phyloP scores from a whole-genome alignment of 164 flowering plant genomes.

The Warburgia ugandensis region DNA sequence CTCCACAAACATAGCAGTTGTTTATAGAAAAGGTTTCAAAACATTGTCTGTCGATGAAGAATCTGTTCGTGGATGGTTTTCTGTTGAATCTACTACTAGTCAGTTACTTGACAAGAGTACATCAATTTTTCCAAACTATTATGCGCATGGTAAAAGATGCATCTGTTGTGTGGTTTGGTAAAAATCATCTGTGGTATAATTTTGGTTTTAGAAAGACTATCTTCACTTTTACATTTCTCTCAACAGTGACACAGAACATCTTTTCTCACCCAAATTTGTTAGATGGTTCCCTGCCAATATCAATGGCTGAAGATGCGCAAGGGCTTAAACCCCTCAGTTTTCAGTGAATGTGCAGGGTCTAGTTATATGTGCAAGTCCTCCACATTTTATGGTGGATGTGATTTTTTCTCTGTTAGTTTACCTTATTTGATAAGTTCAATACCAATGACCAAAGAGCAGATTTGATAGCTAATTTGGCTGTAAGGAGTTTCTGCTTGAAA shows the following conservation, averaged over 20 bases:
- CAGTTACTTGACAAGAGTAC: constrained; percentile 32
- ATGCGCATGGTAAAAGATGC: too few relatives aligned
- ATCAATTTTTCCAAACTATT: too few relatives aligned
- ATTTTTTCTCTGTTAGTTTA: too few relatives aligned
- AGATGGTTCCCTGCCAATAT: constrained; percentile 35
- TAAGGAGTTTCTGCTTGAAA: too few relatives aligned
- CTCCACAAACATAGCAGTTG: constrained; percentile 37
- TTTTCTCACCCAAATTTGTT: constrained; percentile 38
- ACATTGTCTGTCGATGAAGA: constrained; percentile 56
- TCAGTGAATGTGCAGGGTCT: constrained; percentile 75
- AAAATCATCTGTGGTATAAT: too few relatives aligned
- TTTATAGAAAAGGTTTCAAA: constrained; percentile 36
- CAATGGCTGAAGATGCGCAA: constrained; percentile 30
- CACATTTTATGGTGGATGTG: too few relatives aligned
- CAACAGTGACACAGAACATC: constrained; percentile 47
- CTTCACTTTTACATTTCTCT: neutral
- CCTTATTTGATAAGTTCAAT: too few relatives aligned
- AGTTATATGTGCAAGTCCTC: too few relatives aligned
- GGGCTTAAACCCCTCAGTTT: constrained; percentile 26
- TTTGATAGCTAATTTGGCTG: too few relatives aligned
- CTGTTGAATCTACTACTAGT: constrained; percentile 41
- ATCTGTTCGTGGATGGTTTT: constrained; percentile 53
- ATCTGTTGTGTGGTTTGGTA: too few relatives aligned
- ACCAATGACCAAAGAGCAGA: too few relatives aligned
- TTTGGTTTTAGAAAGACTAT: constrained; percentile 2